Evolutionary conservation across 2,329 filamentous ascomycete species (phyloP).

Genomic region (Zymoseptoria tritici): DNA sequence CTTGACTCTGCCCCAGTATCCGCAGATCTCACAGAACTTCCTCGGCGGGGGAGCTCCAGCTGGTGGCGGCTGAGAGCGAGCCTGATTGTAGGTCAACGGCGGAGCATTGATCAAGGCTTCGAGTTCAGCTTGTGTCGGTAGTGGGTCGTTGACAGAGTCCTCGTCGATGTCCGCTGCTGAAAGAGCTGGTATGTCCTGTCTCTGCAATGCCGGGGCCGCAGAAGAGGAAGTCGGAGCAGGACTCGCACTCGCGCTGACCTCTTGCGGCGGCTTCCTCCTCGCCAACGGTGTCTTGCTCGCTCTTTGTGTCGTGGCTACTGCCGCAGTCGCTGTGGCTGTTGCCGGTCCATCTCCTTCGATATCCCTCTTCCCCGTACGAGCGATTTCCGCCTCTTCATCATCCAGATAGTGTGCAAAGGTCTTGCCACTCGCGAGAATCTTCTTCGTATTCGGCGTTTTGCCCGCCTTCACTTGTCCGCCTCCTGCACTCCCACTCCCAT

Average conservation of each 20-base stretch:
- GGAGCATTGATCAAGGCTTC: slow-evolving; percentile 56
- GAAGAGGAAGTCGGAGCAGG: slow-evolving; percentile 17
- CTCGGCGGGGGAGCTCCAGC: slow-evolving; percentile 45
- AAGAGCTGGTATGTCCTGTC: slow-evolving; percentile 13
- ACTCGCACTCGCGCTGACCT: slow-evolving; percentile 23
- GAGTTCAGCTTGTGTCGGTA: slow-evolving; percentile 45
- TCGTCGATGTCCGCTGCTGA: slow-evolving; percentile 37
- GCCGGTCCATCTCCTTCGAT: slow-evolving; percentile 17
- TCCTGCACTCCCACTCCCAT: slow-evolving; percentile 34
- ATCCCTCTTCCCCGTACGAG: slow-evolving; percentile 28
- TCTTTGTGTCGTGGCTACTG: slow-evolving; percentile 17
- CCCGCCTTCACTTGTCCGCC: slow-evolving; percentile 41
- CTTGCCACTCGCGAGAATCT: slow-evolving; percentile 72
- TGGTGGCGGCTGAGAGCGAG: slow-evolving; percentile 38
- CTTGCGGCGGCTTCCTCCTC: slow-evolving; percentile 23
- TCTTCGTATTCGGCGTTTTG: slow-evolving; percentile 63
- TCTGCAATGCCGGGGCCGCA: slow-evolving; percentile 7
- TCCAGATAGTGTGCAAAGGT: slow-evolving; percentile 77
- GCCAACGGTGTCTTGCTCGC: slow-evolving; percentile 31
- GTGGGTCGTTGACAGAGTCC: slow-evolving; percentile 9
- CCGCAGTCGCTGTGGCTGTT: not conserved
- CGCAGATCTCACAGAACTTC: slow-evolving; percentile 70
- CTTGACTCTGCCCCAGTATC: slow-evolving; percentile 70
- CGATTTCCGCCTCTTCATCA: slow-evolving; percentile 61
- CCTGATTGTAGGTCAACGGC: slow-evolving; percentile 61